phyloP scores from a whole-genome alignment of 176 grass and related monocot genomes.

The Poa annua region DNA sequence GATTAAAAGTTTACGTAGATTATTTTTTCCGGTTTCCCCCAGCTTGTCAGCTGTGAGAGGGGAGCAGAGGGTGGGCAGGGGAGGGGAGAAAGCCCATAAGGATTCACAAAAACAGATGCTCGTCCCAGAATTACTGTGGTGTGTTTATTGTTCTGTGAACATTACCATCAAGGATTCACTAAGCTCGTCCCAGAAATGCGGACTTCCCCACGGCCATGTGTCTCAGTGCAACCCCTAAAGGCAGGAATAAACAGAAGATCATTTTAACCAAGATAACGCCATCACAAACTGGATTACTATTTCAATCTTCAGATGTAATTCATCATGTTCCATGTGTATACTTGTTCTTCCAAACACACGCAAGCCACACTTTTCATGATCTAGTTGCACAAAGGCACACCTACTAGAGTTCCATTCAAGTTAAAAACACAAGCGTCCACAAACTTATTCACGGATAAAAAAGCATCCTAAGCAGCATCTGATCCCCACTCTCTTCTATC shows the following conservation, averaged over 20 bases:
- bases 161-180: too few relatives aligned
- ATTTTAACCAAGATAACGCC: background rate
- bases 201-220: background rate
- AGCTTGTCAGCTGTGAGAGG: too few relatives aligned
- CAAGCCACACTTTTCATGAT: slow-evolving; percentile 41
- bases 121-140: too few relatives aligned
- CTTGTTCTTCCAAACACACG: slow-evolving; percentile 27
- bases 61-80: too few relatives aligned
- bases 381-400: slow-evolving; percentile 55
- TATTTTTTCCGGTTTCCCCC: too few relatives aligned
- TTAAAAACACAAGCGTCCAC: slow-evolving; percentile 56
- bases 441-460: slow-evolving; percentile 70
- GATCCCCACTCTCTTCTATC: slow-evolving; percentile 77
- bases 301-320: slow-evolving; percentile 17
- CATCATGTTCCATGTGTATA: slow-evolving; percentile 26
- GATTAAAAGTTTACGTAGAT: too few relatives aligned
- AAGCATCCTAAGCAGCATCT: slow-evolving; percentile 71
- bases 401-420: slow-evolving; percentile 60
- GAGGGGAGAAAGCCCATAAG: too few relatives aligned
- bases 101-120: too few relatives aligned
- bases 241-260: background rate
- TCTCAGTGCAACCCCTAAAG: background rate
- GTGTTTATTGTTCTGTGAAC: too few relatives aligned
- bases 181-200: background rate
- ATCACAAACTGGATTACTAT: background rate